Conservation (phyloP, 179 eudicot species). For the Beta macrorhiza region DNA sequence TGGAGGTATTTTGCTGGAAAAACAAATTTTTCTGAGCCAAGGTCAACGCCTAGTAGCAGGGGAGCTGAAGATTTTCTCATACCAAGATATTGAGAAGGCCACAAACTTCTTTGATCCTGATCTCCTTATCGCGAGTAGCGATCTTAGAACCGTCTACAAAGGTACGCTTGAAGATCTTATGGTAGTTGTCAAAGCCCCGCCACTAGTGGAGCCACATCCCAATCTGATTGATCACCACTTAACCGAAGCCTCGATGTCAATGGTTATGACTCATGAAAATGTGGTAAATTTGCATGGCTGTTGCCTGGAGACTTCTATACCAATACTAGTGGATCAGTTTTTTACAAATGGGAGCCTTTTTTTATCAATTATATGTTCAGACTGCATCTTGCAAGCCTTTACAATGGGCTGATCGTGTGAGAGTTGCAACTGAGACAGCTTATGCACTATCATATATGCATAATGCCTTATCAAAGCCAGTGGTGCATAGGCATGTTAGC, state of each 20-base stretch:
- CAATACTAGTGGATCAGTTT: slow-evolving; percentile 11
- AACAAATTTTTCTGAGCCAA: slow-evolving; percentile 13
- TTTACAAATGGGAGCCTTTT: background rate
- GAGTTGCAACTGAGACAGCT: background rate
- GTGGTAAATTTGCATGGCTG: slow-evolving; percentile 24
- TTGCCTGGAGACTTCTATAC: slow-evolving; percentile 18
- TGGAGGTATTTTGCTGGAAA: slow-evolving; percentile 24
- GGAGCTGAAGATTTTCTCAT: slow-evolving; percentile 12
- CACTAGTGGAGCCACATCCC: background rate
- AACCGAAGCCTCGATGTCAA: slow-evolving; percentile 8
- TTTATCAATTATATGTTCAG: background rate
- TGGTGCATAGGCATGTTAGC: slow-evolving; percentile 16
- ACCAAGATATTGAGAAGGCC: slow-evolving; percentile 6
- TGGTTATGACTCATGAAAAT: slow-evolving; percentile 22
- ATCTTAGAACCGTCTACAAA: background rate
- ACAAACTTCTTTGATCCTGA: slow-evolving; percentile 13
- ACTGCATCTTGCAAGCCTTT: background rate
- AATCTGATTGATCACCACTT: background rate
- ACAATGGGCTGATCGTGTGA: slow-evolving; percentile 13
- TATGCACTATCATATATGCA: slow-evolving; percentile 25
- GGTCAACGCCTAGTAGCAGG: slow-evolving; percentile 1
- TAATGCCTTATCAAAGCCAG: slow-evolving; percentile 20
- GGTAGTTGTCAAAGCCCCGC: background rate
- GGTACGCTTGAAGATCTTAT: background rate
- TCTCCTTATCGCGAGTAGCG: background rate